Evolutionary conservation across 331 rosid genomes (phyloP).

Genomic region (Telfairia occidentalis): DNA sequence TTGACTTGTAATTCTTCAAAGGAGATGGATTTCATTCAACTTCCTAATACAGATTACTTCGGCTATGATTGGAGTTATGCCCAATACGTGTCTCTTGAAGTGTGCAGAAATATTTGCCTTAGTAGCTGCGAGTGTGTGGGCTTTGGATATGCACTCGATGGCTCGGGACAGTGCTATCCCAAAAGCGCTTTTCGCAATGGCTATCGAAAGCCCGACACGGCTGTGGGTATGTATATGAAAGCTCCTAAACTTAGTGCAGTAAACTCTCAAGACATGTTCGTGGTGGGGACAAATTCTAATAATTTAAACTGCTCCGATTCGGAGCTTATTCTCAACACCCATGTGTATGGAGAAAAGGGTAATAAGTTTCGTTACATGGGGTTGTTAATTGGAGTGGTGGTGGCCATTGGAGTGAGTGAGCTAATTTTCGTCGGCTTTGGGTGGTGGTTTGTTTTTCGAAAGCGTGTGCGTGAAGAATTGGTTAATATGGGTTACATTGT

Average conservation of each 20-base stretch:
- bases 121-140: slow-evolving; percentile 13
- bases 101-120: slow-evolving; percentile 14
- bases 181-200: slow-evolving; percentile 22
- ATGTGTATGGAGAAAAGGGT: not conserved
- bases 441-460: slow-evolving; percentile 23
- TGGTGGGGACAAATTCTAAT: not conserved
- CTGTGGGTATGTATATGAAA: slow-evolving; percentile 7
- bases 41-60: slow-evolving; percentile 20
- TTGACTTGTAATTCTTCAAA: not conserved
- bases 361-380: slow-evolving; percentile 7
- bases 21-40: slow-evolving; percentile 7
- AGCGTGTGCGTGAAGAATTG: slow-evolving; percentile 18
- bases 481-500: slow-evolving; percentile 23
- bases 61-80: slow-evolving; percentile 14
- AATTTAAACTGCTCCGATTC: slow-evolving; percentile 15
- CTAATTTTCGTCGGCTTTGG: slow-evolving; percentile 13
- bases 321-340: not conserved
- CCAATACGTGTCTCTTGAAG: not conserved
- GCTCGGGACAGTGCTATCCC: slow-evolving; percentile 20
- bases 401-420: slow-evolving; percentile 15
- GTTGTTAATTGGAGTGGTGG: slow-evolving; percentile 18
- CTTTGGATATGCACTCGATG: slow-evolving; percentile 24
- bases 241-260: not conserved
- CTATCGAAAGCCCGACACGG: not conserved
- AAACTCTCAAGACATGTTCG: not conserved